Base-by-base conservation (phyloP, 140 eudicot species). In the Cichorium intybus region DNA sequence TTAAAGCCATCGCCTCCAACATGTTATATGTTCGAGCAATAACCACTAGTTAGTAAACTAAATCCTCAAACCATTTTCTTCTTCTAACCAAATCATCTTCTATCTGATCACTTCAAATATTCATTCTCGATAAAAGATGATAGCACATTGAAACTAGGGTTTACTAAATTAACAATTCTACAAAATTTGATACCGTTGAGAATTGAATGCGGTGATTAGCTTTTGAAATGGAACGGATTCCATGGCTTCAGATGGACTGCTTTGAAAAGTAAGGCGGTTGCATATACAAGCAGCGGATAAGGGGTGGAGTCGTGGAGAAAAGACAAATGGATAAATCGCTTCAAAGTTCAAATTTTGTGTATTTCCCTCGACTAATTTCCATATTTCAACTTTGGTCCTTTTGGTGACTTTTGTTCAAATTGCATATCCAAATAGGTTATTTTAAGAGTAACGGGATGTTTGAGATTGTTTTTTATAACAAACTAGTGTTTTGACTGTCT, bases 141-240 rank as follows among this genome's bases (percentile, higher is more conserved):
- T 21, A 57, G 10, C 5, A 16, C 12, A 10, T 3, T 29, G 15
- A 20, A 33, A 45, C 46, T 29, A 64, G 47, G 24, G 21, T 8
- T 60, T 37, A 64, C 14, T 12, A 24, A 20, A 37, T 6, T 41
- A 60, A 41, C 26, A 47, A 61, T 61, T 39, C 21, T 23, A 12
- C 9, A 23, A 51, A 49, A 61, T 0, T 5, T 39, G 37, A 29
- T 72, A 72, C 77, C 77, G 17, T 52, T 62, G 71, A 72, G 17
- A 21, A 52, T 21, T 4, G 41, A 14, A 59, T 31, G 35, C 58
- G 64, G 9, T 41, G 57, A 62, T 72, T 53, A 29, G 28, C 58
- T 57, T 72, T 39, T 72, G 64, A 4, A 39, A 72, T 45, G 56
- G 37, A 53, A 72, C 23, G 9, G 64, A 52, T 53, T 63, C 71